phyloP scores from a whole-genome alignment of 2,329 filamentous ascomycete species.

The Drechslerella stenobrocha region DNA sequence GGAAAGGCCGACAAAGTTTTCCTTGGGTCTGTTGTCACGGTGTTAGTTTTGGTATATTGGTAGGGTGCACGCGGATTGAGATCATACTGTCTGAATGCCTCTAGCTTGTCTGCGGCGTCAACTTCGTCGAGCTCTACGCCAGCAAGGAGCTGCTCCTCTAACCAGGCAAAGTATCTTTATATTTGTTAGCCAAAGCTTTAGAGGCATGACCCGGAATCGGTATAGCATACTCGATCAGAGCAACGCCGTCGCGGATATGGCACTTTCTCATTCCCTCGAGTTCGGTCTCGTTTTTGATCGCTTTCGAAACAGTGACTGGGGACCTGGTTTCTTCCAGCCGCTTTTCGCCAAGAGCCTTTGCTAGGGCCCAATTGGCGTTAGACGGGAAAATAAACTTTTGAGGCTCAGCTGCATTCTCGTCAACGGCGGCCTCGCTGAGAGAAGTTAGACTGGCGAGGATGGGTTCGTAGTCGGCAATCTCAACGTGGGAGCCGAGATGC shows the following conservation, averaged over 20 bases:
- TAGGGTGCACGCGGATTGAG: constrained; percentile 52
- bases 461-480: constrained; percentile 76
- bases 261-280: constrained; percentile 90
- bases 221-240: constrained; percentile 70
- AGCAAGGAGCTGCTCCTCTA: constrained; percentile 80
- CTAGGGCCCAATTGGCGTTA: constrained; percentile 90
- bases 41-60: neutral
- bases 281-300: constrained; percentile 88
- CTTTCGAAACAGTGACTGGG: constrained; percentile 86
- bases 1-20: constrained; percentile 83
- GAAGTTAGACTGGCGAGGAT: constrained; percentile 76
- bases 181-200: constrained; percentile 7
- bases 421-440: constrained; percentile 60
- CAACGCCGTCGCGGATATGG: constrained; percentile 89
- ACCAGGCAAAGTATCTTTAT: constrained; percentile 80
- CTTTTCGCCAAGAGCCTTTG: constrained; percentile 77
- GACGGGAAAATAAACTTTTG: constrained; percentile 78
- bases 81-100: constrained; percentile 65
- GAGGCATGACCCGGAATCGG: too few relatives aligned
- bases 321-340: constrained; percentile 84
- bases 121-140: constrained; percentile 81
- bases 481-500: constrained; percentile 71
- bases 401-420: constrained; percentile 54
- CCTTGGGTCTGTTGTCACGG: constrained; percentile 49
- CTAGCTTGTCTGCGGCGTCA: constrained; percentile 85